Base-by-base conservation (phyloP, 176 grass and related monocot genomes). In the sorghum (Sorghum bicolor) region DNA sequence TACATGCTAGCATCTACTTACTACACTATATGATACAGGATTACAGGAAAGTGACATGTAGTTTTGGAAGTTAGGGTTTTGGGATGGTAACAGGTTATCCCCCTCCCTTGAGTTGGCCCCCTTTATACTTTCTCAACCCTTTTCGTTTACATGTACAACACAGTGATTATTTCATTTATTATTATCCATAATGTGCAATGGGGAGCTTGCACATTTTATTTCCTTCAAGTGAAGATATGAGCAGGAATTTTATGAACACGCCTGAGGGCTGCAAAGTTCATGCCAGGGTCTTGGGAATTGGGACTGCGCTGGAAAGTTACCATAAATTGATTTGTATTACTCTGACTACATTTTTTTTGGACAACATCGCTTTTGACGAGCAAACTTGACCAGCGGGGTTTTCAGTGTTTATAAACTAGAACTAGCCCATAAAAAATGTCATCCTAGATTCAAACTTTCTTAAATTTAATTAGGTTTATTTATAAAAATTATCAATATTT, bases 11-110 rank as follows among this genome's bases (percentile, higher is more conserved):
- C 40, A 43, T 82, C 58, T 74, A 77, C 67, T 67, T 74, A 77
- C 58, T 67, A 77, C 40, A 81, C 34, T 82, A 89, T 81, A 78
- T 76, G 24, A 74, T 57, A 86, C 84, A 86, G 74, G 60, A 75
- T 83, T 83, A 90, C 84, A 90, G 80, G 77, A 82, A 85, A 50
- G 57, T 86, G 84, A 83, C 67, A 67, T 74, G 74, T 75, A 83
- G 67, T 86, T 83, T 79, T 60, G 58, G 41, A 83, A 79, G 74
- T 82, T 83, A 75, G 80, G 79, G 34, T 52, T 68, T 86, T 74
- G 83, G 67, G 88, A 50, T 86, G 80, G 84, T 83, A 30, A 68
- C 60, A 83, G 30, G 74, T 72, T 79, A 36, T 30, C 15, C 36
- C 73, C 73, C 83, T 74, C 68, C 45, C 47, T 72, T 70, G 50